Conservation (phyloP, 2,329 filamentous ascomycete genomes). For the Penicillium sp. region DNA sequence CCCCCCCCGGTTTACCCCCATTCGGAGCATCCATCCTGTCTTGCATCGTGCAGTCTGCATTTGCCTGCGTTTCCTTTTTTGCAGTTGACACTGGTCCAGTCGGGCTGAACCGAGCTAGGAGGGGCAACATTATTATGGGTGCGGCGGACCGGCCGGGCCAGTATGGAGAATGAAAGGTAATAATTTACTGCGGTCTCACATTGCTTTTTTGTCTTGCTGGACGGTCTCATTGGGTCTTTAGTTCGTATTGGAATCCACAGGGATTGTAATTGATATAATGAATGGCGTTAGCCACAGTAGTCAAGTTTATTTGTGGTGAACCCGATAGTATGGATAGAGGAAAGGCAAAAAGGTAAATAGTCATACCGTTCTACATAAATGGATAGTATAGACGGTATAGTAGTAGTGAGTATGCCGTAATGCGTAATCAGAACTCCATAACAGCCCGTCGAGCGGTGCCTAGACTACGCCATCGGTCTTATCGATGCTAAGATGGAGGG, state of each 20-base stretch:
- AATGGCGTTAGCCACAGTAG: background rate
- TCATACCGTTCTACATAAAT: background rate
- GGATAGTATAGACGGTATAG: background rate
- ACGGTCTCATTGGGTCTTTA: background rate
- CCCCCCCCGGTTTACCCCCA: background rate
- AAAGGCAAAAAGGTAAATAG: background rate
- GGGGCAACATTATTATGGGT: slow-evolving; percentile 13
- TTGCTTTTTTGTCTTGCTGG: slow-evolving; percentile 18
- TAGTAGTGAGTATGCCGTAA: background rate
- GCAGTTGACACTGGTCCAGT: slow-evolving; percentile 16
- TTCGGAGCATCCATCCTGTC: background rate
- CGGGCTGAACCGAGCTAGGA: slow-evolving; percentile 18
- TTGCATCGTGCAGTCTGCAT: background rate
- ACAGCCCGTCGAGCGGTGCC: background rate
- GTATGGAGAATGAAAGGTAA: slow-evolving; percentile 19
- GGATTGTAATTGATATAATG: background rate
- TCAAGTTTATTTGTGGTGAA: background rate
- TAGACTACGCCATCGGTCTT: background rate
- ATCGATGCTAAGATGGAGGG: background rate
- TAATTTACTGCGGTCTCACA: slow-evolving; percentile 25
- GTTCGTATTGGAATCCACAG: slow-evolving; percentile 2
- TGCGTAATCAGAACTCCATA: background rate
- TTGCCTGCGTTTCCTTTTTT: background rate
- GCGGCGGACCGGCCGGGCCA: slow-evolving; percentile 30
- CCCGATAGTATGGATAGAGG: background rate